These are phyloP conservation scores for Citrus inodora DNA, from an alignment of 345 rosid species.

Conservation along the genomic window DNA sequence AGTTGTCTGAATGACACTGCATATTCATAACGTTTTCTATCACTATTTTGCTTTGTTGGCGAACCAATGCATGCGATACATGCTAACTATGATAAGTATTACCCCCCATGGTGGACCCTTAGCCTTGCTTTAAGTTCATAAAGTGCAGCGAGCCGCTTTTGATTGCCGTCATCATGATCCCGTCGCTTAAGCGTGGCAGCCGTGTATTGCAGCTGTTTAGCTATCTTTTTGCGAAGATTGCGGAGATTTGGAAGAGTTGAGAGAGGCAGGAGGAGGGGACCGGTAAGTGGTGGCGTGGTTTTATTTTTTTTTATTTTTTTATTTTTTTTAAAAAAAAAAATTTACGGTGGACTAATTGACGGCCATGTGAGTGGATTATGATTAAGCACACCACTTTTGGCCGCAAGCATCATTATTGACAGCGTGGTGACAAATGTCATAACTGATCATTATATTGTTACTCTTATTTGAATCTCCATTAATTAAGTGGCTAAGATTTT, in stretches of 20 bases:
- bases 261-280: constrained; percentile 12
- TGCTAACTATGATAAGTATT: not conserved
- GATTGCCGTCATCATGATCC: constrained; percentile 12
- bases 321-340: no score
- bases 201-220: not conserved
- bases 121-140: not conserved
- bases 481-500: not conserved
- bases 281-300: not conserved
- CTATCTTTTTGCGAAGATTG: constrained; percentile 30
- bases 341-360: not conserved
- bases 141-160: not conserved
- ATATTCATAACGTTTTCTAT: not conserved
- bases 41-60: not conserved
- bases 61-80: not conserved
- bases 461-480: not conserved
- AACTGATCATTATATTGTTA: not conserved
- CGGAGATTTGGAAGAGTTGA: constrained; percentile 4
- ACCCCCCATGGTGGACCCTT: constrained; percentile 17
- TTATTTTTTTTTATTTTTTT: no score
- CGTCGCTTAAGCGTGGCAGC: constrained; percentile 21
- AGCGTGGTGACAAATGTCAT: not conserved
- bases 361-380: constrained; percentile 25
- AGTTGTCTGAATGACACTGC: not conserved
- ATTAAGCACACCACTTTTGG: constrained; percentile 28
- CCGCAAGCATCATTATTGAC: constrained; percentile 19